Percentiles rank a stretch among this genome's conserved stretches.
These are phyloP conservation scores for Brassica incana DNA, from an alignment of 345 rosid genomes.

Conservation along the genomic window DNA sequence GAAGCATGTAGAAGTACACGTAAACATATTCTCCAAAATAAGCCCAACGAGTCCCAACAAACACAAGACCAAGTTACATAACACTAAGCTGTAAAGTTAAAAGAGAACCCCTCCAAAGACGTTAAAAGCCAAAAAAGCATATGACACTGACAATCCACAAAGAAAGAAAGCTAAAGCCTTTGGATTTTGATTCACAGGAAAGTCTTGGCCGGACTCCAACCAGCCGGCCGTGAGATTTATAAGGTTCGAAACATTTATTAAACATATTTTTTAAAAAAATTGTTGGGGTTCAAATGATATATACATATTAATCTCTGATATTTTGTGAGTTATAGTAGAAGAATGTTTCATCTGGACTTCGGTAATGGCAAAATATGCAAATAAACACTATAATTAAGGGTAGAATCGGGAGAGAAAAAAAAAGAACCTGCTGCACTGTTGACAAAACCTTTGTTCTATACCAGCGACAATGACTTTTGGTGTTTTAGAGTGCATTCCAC, in stretches of 20 bases:
- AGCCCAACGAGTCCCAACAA: slow-evolving; percentile 38
- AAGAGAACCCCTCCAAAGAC: slow-evolving; percentile 29
- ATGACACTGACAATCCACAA: slow-evolving; percentile 34
- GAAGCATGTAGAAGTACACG: slow-evolving; percentile 33
- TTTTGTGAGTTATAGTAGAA: not conserved
- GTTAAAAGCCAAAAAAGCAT: slow-evolving; percentile 39
- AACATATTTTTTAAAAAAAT: not conserved
- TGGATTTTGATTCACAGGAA: slow-evolving; percentile 40
- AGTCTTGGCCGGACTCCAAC: slow-evolving; percentile 10
- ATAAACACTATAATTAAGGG: slow-evolving; percentile 13
- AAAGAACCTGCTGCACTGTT: slow-evolving; percentile 92
- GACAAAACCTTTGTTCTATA: slow-evolving; percentile 91
- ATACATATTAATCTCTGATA: not conserved
- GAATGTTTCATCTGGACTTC: not conserved
- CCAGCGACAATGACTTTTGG: slow-evolving; percentile 77
- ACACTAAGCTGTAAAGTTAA: slow-evolving; percentile 34
- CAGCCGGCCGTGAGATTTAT: not conserved
- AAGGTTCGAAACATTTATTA: not conserved
- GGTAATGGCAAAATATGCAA: slow-evolving; percentile 30
- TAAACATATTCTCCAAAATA: slow-evolving; percentile 32
- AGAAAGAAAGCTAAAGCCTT: slow-evolving; percentile 25
- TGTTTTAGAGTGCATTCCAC: slow-evolving; percentile 82
- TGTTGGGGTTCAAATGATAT: not conserved
- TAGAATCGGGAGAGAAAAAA: not conserved
- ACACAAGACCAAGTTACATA: slow-evolving; percentile 37